These are phyloP conservation scores for Psilocybe subaeruginosa DNA, from an alignment of 768 basidiomycete species.

Conservation along the genomic window DNA sequence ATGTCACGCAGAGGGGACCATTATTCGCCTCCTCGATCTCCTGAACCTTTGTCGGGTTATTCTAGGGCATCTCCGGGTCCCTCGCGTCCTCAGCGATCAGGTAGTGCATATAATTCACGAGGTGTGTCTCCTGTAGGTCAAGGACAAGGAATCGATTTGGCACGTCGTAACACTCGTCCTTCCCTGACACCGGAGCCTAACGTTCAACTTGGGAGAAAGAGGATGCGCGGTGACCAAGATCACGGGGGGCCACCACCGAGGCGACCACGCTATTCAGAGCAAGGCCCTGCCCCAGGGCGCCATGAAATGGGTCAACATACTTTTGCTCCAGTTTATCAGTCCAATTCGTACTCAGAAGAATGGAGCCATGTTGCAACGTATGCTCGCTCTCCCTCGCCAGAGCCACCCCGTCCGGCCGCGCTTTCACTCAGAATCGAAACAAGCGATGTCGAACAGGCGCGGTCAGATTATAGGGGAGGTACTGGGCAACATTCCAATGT, in stretches of 20 bases:
- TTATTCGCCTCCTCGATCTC: conserved; percentile 15
- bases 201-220: conserved; percentile 15
- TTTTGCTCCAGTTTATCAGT: neutral
- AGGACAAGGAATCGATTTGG: neutral
- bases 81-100: conserved; percentile 1
- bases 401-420: conserved; percentile 4
- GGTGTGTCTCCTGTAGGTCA: conserved; percentile 9
- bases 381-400: conserved; percentile 26
- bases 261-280: conserved; percentile 19
- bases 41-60: conserved; percentile 1
- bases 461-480: conserved; percentile 11
- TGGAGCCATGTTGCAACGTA: conserved; percentile 23
- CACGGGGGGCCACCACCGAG: conserved; percentile 21
- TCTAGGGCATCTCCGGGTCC: neutral
- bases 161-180: neutral
- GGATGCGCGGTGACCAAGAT: conserved; percentile 20
- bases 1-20: conserved; percentile 12
- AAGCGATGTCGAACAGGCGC: neutral
- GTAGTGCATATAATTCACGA: conserved; percentile 11
- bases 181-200: neutral
- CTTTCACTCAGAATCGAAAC: conserved; percentile 14
- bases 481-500: conserved; percentile 7
- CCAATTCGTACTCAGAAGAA: conserved; percentile 11
- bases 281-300: neutral
- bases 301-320: neutral